A percentile compares a stretch with the other conserved stretches of the same genome.
Evolutionary conservation across 225 moss, liverwort and hornwort genomes (phyloP).

Genomic region (Takakia lepidozioides): DNA sequence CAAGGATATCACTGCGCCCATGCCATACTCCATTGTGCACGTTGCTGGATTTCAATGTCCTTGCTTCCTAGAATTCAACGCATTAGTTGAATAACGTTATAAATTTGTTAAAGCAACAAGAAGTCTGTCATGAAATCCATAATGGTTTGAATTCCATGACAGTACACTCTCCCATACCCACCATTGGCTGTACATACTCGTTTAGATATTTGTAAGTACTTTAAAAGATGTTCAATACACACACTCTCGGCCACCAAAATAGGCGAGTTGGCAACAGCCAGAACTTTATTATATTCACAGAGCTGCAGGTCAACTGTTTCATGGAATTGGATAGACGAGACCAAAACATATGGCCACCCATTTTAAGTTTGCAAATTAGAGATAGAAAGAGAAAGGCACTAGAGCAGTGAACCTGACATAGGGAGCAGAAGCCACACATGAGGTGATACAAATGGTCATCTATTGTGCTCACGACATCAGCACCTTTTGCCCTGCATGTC

Average conservation of each 20-base stretch:
- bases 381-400: not conserved
- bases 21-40: conserved; percentile 67
- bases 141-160: too few relatives aligned
- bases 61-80: conserved; percentile 50
- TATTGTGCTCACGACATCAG: conserved; percentile 44
- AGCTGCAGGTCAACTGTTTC: not conserved
- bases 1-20: conserved; percentile 47
- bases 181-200: too few relatives aligned
- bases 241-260: too few relatives aligned
- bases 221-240: too few relatives aligned
- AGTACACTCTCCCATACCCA: too few relatives aligned
- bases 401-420: conserved; percentile 59
- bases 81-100: too few relatives aligned
- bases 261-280: not conserved
- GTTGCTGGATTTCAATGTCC: conserved; percentile 48
- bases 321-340: not conserved
- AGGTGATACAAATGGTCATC: conserved; percentile 57
- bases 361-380: not conserved
- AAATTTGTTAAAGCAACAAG: not conserved
- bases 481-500: conserved; percentile 53
- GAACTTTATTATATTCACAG: not conserved
- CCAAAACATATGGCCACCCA: not conserved
- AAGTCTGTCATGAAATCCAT: too few relatives aligned
- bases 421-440: conserved; percentile 60
- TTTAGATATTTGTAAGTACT: not conserved